Evolutionary conservation across 495 filamentous ascomycete species (phyloP), one percentile per base, ranked within the genome.

Genomic region (Penicillium malachiteum): DNA sequence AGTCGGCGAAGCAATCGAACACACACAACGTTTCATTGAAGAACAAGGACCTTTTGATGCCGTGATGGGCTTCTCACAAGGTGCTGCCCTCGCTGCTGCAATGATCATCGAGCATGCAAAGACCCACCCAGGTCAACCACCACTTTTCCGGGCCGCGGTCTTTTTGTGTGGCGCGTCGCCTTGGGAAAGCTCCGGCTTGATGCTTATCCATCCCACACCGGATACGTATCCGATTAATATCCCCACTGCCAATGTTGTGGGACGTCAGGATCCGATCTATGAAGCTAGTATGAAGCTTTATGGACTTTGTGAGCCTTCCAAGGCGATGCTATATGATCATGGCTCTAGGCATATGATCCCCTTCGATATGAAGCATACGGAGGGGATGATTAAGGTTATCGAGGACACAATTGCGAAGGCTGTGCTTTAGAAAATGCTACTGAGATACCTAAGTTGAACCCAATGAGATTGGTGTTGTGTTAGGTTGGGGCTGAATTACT

Each of bases 21-120:
- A 76, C 44, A 62, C 64, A 16, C 21, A 65, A 11, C 55, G 62
- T n/a, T 59, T 67, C 7, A 70, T 78, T 16, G 53, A 65, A 9
- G 56, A 49, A 3, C 55, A 75, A 13, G 74, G 74, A 7, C 76
- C 76, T n/a, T 79, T 78, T 48, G 76, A 79, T 33, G 76, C 59
- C 2, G 68, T 79, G 7, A 70, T 79, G 50, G 75, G 72, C 7
- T 79, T 78, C 59, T 76, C 73, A 7, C 74, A 79, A 42, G 76
- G 76, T 33, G 75, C 66, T 3, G 72, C 69, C 1, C 65, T 79
- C 0, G 73, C 73, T 7, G 66, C 59, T 5, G 60, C 64, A 2
- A 52, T 78, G 17, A 58, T 81, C 16, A 53, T 63, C 7, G 65
- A 74, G 31, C 69, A 75, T 40, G 65, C 62, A n/a, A 61, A 71